Evolutionary conservation across 495 filamentous ascomycete genomes (phyloP), one percentile per base, ranked within the genome.

Genomic region (Hypoxylon crocopeplum): DNA sequence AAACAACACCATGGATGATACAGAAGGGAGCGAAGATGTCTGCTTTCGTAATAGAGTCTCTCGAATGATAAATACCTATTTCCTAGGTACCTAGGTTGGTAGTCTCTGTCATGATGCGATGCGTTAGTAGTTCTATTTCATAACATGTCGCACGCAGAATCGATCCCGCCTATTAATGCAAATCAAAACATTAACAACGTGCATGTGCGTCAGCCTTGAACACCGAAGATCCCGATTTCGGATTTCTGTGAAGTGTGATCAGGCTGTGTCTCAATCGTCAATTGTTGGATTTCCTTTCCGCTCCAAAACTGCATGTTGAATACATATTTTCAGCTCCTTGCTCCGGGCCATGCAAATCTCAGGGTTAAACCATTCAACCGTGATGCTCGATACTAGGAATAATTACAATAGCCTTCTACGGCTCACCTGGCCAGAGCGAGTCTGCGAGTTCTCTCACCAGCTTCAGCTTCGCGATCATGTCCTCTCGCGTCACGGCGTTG

Each of bases 391-490:
- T 17, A 19, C 16, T 7, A 12, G 17, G 17, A 38, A 42, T 27
- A n/a, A 8, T 10, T 37, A 34, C 32, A 21, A 37, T 44, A 19
- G n/a, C 13, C 8, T 19, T 50, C 30, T 48, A 82, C 19, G 76
- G 72, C 77, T 87, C 77, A 27, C 80, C 81, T 7, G 84, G 84
- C 85, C 85, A 88, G 61, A 88, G 80, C 40, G 79, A 78, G 59
- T 87, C 72, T 19, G 86, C 85, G 56, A 88, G 76, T 25, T 82
- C 77, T 52, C 84, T 79, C 17, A 88, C 85, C 32, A 88, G 59
- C 69, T 78, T 75, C 54, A 88, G 68, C 69, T 88, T 88, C 33
- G 77, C 78, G 32, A 86, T 76, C 86, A 88, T 89, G 41, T 85
- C 84, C 1, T 84, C 73, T 42, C 72, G 71, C 44, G 78, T 79